Percentiles rank a stretch among this genome's conserved stretches.
These are phyloP conservation scores for Saraca asoca DNA, from an alignment of 331 rosid genomes.

Conservation along the genomic window DNA sequence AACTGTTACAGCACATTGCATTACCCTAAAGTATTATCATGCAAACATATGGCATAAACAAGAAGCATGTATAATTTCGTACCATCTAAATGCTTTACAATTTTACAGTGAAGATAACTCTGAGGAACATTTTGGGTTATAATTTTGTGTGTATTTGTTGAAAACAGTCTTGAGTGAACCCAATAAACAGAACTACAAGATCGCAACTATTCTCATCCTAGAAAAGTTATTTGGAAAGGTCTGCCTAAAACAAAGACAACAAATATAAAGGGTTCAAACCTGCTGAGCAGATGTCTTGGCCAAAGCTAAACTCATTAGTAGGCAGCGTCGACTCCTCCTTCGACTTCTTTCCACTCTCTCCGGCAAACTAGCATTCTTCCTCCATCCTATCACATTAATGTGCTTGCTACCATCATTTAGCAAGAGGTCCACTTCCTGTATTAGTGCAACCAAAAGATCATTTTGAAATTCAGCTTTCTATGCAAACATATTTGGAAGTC, in stretches of 20 bases:
- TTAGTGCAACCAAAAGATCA: conserved; percentile 35
- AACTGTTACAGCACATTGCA: conserved; percentile 7
- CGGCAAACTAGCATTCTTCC: conserved; percentile 79
- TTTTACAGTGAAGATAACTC: conserved; percentile 16
- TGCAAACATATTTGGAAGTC: conserved; percentile 26
- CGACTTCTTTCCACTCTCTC: conserved; percentile 92
- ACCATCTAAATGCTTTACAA: background rate
- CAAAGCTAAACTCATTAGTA: conserved; percentile 91
- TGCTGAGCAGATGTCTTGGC: conserved; percentile 85
- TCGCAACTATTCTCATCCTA: conserved; percentile 23
- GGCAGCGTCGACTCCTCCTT: conserved; percentile 95
- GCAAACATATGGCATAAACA: background rate
- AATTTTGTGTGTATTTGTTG: conserved; percentile 11
- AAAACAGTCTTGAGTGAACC: conserved; percentile 10
- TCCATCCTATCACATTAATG: conserved; percentile 89
- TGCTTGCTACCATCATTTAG: conserved; percentile 99
- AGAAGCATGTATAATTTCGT: conserved; percentile 18
- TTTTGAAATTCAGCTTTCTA: conserved; percentile 15
- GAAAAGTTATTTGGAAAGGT: conserved; percentile 20
- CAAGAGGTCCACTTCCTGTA: conserved; percentile 94
- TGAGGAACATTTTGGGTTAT: background rate
- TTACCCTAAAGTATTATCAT: conserved; percentile 26
- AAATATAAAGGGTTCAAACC: conserved; percentile 50
- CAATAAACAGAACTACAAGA: conserved; percentile 18
- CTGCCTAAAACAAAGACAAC: conserved; percentile 12